Percentiles rank a stretch among this genome's conserved stretches.
Evolutionary conservation across 768 basidiomycete species (phyloP).

Genomic region (Brasilioporus rufonigricans): DNA sequence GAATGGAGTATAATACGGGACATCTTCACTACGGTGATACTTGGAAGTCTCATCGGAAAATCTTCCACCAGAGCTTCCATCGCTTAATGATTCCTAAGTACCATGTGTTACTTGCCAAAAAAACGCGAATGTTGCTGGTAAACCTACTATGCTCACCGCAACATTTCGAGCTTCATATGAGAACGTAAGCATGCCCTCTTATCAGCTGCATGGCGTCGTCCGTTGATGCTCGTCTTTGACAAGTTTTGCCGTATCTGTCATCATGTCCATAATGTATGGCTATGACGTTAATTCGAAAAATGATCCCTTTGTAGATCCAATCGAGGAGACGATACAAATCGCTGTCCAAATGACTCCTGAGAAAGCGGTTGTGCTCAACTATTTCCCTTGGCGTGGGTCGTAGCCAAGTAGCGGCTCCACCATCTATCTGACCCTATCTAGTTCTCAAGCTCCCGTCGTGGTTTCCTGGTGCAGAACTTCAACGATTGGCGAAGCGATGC

Average conservation of each 20-base stretch:
- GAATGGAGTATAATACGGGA: slow-evolving; percentile 23
- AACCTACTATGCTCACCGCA: slow-evolving; percentile 15
- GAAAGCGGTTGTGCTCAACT: slow-evolving; percentile 13
- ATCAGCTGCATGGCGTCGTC: not conserved
- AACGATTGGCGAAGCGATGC: slow-evolving; percentile 6
- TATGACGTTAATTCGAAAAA: slow-evolving; percentile 17
- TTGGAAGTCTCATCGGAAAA: slow-evolving; percentile 17
- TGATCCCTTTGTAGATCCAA: slow-evolving; percentile 16
- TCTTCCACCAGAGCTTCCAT: slow-evolving; percentile 14
- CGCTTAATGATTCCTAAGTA: slow-evolving; percentile 9
- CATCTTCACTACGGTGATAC: slow-evolving; percentile 18
- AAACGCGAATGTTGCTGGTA: slow-evolving; percentile 2
- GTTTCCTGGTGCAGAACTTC: slow-evolving; percentile 14
- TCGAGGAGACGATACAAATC: slow-evolving; percentile 12
- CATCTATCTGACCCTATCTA: slow-evolving; percentile 1
- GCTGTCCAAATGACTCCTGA: slow-evolving; percentile 16
- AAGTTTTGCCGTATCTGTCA: slow-evolving; percentile 19
- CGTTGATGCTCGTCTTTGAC: not conserved
- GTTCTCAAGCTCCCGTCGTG: slow-evolving; percentile 21
- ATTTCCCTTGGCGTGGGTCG: slow-evolving; percentile 22
- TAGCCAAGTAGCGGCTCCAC: not conserved
- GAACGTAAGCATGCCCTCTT: slow-evolving; percentile 17
- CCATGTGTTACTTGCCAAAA: slow-evolving; percentile 5
- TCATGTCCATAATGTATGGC: slow-evolving; percentile 23
- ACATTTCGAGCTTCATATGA: slow-evolving; percentile 12